These are phyloP conservation scores for Aspergillus cristatus DNA, from an alignment of 495 filamentous ascomycete species.

Conservation along the genomic window DNA sequence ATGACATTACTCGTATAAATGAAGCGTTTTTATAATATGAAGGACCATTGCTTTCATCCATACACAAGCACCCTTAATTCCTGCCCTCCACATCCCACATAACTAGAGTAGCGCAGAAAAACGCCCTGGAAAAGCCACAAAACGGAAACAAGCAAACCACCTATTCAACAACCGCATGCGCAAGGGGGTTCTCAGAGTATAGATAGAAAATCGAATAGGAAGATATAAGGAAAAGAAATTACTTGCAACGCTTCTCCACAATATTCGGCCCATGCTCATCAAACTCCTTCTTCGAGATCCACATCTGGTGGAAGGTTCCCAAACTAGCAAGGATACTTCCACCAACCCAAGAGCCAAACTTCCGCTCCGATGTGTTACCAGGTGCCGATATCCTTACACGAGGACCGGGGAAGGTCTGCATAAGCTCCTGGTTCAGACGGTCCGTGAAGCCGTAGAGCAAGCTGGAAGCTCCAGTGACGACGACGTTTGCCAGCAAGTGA, in stretches of 20 bases:
- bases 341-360: conserved; percentile 90
- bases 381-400: conserved; percentile 77
- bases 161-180: too few relatives aligned
- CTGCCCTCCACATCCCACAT: too few relatives aligned
- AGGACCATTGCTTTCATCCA: background rate
- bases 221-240: conserved; percentile 4
- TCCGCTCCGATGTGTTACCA: conserved; percentile 74
- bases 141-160: too few relatives aligned
- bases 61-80: background rate
- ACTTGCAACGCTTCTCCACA: conserved; percentile 55
- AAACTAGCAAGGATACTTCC: conserved; percentile 92
- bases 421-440: conserved; percentile 74
- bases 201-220: conserved; percentile 1
- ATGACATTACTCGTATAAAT: conserved; percentile 9
- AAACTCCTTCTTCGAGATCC: conserved; percentile 71
- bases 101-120: too few relatives aligned
- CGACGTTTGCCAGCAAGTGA: conserved; percentile 74
- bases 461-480: conserved; percentile 80
- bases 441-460: conserved; percentile 85
- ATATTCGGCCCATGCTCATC: conserved; percentile 51
- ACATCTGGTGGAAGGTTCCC: conserved; percentile 99
- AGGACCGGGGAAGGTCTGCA: conserved; percentile 65
- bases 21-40: background rate
- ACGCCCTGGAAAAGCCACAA: too few relatives aligned
- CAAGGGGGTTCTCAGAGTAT: background rate